Evolutionary conservation across 2,329 filamentous ascomycete genomes (phyloP), one percentile per base, ranked within the genome.

Genomic region (Neopestalotiopsis sp.): DNA sequence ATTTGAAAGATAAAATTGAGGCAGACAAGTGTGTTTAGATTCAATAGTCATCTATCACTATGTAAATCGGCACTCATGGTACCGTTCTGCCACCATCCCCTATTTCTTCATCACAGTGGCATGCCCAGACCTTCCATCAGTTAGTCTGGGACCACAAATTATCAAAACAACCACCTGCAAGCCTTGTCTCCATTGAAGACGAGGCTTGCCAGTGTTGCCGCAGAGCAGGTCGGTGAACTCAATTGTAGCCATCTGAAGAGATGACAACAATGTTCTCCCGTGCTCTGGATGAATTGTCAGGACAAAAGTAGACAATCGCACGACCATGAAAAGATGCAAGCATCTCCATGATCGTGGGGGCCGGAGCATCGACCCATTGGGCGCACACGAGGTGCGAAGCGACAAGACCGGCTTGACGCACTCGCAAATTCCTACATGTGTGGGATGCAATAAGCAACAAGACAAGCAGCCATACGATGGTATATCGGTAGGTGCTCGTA

Each of bases 311-410:
- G 75, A 76, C 74, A 72, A 70, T 76, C 76, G 75, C 76, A 75
- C 73, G 59, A 67, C 65, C 65, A 56, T 28, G 20, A 34, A 59
- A 13, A 20, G 34, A 38, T 38, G 34, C 34, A 20, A 20, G 57
- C 30, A n/a, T 24, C 28, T n/a, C 49, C 42, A 45, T 74, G 68
- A 72, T 78, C 78, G 78, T 80, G 81, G 83, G 81, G 84, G 83
- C 75, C 84, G 85, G 80, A 87, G 85, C 83, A 87, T 86, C 85
- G 85, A 84, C 85, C 85, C 83, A 82, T 79, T 79, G 81, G 80
- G 76, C 71, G 74, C 73, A 75, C 74, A 71, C 72, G 69, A 73
- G 75, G 76, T 71, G 73, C 73, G 68, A 71, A 68, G 67, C 69
- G 34, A 75, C 81, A 81, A 83, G 81, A 79, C 84, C 84, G 80